Base-by-base conservation (phyloP, 1,284 basidiomycete species). In the Inonotus obliquus region DNA sequence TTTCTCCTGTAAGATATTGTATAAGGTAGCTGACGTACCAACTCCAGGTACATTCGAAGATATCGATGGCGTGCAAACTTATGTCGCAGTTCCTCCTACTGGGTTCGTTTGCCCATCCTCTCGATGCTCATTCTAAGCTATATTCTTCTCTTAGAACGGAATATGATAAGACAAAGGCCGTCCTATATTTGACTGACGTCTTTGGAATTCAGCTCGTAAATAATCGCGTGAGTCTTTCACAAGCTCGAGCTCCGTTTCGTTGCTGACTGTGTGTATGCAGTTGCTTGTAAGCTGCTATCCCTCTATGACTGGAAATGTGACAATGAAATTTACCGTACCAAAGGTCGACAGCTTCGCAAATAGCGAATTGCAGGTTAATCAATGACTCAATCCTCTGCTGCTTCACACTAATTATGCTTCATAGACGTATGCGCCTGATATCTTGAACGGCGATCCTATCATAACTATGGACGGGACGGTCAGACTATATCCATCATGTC, bases 261-360 rank as follows among this genome's bases (percentile, higher is more conserved):
- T 29, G 25, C 29, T 52, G 13, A 52, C 27, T n/a, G 19, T 52
- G 11, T 35, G 4, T 27, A 52, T 48, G 17, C 48, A 23, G 60
- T 38, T 52, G 29, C 23, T 59, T 23, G 54, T 57, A 52, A 27
- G 27, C 51, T 53, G 11, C 19, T 54, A 21, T 41, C 41, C 27
- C 52, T 19, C n/a, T 44, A 11, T 14, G 41, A 11, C 6, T n/a
- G 1, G 17, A 44, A 44, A n/a, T 39, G 41, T 7, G 17, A 11
- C n/a, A 44, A 6, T 44, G n/a, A 14, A 11, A n/a, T 7, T 7
- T 44, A 17, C 17, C 4, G 17, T n/a, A 44, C 19, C 17, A 17
- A 6, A 64, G 37, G 83, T 79, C 11, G 91, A 93, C 68, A 85
- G 84, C 69, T 92, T 86, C 73, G 89, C 90, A 17, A 76, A 76